Evolutionary conservation across 768 basidiomycete genomes (phyloP).

Genomic region (Kwoniella mangroviensis): DNA sequence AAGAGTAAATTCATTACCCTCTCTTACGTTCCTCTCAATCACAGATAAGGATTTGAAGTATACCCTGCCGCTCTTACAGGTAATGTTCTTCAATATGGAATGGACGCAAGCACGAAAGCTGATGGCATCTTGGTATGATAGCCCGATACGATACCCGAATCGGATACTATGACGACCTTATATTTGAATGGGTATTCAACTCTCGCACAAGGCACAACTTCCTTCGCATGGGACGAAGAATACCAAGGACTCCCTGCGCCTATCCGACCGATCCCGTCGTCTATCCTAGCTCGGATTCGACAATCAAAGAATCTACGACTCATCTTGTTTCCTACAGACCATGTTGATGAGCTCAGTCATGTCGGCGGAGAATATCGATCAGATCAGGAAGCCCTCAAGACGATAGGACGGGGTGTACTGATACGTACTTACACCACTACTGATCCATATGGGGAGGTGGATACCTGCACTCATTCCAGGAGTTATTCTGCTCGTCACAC

Average conservation of each 20-base stretch:
- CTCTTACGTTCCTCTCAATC: neutral
- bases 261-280: neutral
- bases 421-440: conserved; percentile 23
- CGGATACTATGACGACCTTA: conserved; percentile 8
- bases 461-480: conserved; percentile 21
- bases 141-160: neutral
- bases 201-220: neutral
- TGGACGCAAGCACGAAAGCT: neutral
- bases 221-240: conserved; percentile 15
- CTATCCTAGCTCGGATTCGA: neutral
- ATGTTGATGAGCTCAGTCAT: conserved; percentile 2
- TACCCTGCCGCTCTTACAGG: neutral
- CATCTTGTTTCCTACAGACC: conserved; percentile 17
- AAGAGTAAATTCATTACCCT: neutral
- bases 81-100: neutral
- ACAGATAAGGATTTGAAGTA: neutral
- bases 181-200: conserved; percentile 9
- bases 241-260: conserved; percentile 15
- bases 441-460: neutral
- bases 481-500: conserved; percentile 15
- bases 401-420: conserved; percentile 7
- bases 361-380: neutral
- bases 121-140: neutral
- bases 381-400: neutral
- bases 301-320: conserved; percentile 3